phyloP scores from a whole-genome alignment of 768 basidiomycete species.

The Lentinula raphanica region DNA sequence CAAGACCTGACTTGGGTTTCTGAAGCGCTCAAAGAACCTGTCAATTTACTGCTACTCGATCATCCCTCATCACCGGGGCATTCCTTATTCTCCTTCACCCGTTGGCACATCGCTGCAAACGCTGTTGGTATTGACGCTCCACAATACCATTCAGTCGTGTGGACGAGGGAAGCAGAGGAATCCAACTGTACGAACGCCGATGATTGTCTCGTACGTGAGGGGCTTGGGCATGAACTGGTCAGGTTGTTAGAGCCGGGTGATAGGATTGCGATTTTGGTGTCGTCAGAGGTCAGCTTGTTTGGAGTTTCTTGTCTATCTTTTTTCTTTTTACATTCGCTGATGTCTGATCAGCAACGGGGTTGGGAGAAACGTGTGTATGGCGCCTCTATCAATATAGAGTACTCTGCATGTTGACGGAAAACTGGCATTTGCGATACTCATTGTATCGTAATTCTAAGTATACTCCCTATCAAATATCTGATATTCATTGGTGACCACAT shows the following conservation, averaged over 20 bases:
- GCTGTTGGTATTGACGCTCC: neutral
- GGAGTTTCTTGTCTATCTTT: neutral
- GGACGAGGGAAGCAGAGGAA: neutral
- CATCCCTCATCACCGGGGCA: too few species aligned
- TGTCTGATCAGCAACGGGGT: neutral
- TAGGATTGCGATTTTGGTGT: neutral
- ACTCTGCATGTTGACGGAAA: too few species aligned
- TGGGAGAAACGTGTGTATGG: neutral
- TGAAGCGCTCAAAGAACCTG: neutral
- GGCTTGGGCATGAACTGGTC: neutral
- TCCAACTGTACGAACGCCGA: neutral
- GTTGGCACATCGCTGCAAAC: neutral
- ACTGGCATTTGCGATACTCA: too few species aligned
- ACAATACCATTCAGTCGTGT: neutral
- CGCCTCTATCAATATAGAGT: neutral
- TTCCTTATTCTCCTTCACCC: too few species aligned
- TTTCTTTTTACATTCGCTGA: neutral
- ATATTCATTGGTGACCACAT: too few species aligned
- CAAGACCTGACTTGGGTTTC: neutral
- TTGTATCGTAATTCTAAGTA: too few species aligned
- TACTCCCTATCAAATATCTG: too few species aligned
- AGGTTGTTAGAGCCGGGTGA: neutral
- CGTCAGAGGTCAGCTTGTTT: neutral
- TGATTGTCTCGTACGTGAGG: neutral
- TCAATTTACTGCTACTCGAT: too few species aligned